Conservation (phyloP, 768 basidiomycete species). For the Russula sp. region DNA sequence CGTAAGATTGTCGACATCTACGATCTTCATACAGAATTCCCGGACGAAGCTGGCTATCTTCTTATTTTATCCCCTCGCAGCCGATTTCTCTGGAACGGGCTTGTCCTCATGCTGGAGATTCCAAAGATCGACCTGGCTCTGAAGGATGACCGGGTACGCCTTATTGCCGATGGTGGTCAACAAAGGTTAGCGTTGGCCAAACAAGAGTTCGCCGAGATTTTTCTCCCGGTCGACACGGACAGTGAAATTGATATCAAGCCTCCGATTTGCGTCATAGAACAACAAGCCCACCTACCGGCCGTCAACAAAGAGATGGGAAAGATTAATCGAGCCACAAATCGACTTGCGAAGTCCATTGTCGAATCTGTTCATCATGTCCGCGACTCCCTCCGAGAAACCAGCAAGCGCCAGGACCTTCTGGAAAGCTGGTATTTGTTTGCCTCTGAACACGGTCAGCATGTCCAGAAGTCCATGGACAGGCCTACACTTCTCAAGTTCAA, state of each 20-base stretch:
- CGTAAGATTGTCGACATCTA: slow-evolving; percentile 39
- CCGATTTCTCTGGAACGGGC: slow-evolving; percentile 89
- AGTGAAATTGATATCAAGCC: slow-evolving; percentile 33
- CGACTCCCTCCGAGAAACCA: slow-evolving; percentile 50
- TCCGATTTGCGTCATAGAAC: slow-evolving; percentile 46
- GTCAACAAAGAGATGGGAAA: slow-evolving; percentile 89
- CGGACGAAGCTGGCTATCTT: slow-evolving; percentile 65
- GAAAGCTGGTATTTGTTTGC: slow-evolving; percentile 96
- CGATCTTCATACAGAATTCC: slow-evolving; percentile 47
- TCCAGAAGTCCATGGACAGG: slow-evolving; percentile 82
- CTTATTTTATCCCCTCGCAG: slow-evolving; percentile 80
- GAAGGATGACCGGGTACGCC: slow-evolving; percentile 82
- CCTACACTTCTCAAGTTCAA: slow-evolving; percentile 68
- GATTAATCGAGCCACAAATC: slow-evolving; percentile 83
- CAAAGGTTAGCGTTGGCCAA: slow-evolving; percentile 71
- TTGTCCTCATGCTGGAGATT: slow-evolving; percentile 71
- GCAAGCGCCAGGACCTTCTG: slow-evolving; percentile 74
- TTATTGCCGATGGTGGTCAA: slow-evolving; percentile 87
- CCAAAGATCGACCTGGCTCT: slow-evolving; percentile 75
- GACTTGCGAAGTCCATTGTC: slow-evolving; percentile 88
- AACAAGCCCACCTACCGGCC: slow-evolving; percentile 84
- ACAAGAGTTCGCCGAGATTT: slow-evolving; percentile 62
- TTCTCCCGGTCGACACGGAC: slow-evolving; percentile 60
- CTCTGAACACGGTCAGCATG: slow-evolving; percentile 92
- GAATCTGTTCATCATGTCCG: slow-evolving; percentile 87